Percentiles rank a stretch among this genome's conserved stretches.
phyloP scores from a whole-genome alignment of 805 yeast genomes.

The Hermanozyma aechmeae region DNA sequence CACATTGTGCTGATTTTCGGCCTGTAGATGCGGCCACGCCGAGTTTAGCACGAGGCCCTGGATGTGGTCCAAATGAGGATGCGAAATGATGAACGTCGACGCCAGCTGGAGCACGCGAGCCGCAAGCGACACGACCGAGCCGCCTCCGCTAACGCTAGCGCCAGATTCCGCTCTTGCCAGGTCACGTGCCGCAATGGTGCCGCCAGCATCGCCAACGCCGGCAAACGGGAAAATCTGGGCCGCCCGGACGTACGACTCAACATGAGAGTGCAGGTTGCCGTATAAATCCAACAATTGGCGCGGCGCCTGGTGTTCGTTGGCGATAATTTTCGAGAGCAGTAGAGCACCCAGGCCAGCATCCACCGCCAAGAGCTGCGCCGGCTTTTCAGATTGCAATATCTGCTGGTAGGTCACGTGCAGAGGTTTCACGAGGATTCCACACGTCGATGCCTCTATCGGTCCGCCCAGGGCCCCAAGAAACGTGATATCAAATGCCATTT shows the following conservation, averaged over 20 bases:
- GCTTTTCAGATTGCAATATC: constrained; percentile 17
- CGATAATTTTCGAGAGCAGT: constrained; percentile 37
- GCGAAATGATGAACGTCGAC: constrained; percentile 47
- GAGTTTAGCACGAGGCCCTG: constrained; percentile 62
- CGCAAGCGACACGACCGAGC: no score
- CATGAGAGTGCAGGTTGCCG: not conserved
- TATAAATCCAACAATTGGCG: not conserved
- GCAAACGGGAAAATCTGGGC: not conserved
- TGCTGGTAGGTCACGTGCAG: constrained; percentile 25
- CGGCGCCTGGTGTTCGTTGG: constrained; percentile 9
- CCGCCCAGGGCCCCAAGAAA: constrained; percentile 82
- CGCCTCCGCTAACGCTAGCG: no score
- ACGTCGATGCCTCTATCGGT: constrained; percentile 63
- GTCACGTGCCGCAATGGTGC: constrained; percentile 3
- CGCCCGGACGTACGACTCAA: not conserved
- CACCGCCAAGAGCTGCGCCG: constrained; percentile 41
- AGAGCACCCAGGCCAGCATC: constrained; percentile 78
- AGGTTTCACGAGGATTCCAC: constrained; percentile 61
- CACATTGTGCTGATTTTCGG: no score
- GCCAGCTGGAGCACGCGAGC: no score
- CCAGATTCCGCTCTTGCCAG: no score
- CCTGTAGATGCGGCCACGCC: constrained; percentile 23
- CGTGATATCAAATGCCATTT: constrained; percentile 46
- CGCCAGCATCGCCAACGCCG: not conserved
- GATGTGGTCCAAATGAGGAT: constrained; percentile 80